These are phyloP conservation scores for Diplodia seriata DNA, from an alignment of 2,329 filamentous ascomycete species.

Conservation along the genomic window DNA sequence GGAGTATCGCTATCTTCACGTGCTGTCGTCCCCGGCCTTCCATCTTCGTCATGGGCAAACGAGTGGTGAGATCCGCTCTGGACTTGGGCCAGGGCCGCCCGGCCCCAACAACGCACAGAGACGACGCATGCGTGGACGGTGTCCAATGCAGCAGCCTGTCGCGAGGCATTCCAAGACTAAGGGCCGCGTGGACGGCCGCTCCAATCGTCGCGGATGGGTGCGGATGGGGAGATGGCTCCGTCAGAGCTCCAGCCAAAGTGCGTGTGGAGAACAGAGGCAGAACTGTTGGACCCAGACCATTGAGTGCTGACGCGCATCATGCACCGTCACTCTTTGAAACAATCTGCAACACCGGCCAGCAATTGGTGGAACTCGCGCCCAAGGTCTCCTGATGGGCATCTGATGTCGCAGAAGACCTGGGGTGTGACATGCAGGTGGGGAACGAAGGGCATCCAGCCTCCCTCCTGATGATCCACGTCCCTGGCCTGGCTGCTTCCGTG, in stretches of 20 bases:
- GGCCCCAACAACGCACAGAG: no score
- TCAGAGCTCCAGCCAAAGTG: not conserved
- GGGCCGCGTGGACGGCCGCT: not conserved
- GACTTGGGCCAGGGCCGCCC: no score
- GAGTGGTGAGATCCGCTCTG: no score
- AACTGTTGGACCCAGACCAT: no score
- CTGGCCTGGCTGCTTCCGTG: not conserved
- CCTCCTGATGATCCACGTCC: not conserved
- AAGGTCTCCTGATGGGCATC: slow-evolving; percentile 21
- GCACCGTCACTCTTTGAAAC: not conserved
- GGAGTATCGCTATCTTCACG: slow-evolving; percentile 24
- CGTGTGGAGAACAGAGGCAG: not conserved
- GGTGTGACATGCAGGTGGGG: slow-evolving; percentile 9
- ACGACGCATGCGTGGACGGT: not conserved
- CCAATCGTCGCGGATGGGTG: not conserved
- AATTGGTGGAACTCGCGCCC: slow-evolving; percentile 3
- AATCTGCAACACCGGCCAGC: not conserved
- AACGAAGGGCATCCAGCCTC: slow-evolving; percentile 2
- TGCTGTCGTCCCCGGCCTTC: not conserved
- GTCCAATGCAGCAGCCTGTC: not conserved
- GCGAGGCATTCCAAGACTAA: not conserved
- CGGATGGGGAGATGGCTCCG: slow-evolving; percentile 1
- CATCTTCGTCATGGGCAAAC: no score
- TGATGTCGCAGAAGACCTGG: slow-evolving; percentile 17
- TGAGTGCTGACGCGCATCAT: slow-evolving; percentile 20